Evolutionary conservation across 306 rosid species (phyloP).

Genomic region (Gastrolobium villosum): DNA sequence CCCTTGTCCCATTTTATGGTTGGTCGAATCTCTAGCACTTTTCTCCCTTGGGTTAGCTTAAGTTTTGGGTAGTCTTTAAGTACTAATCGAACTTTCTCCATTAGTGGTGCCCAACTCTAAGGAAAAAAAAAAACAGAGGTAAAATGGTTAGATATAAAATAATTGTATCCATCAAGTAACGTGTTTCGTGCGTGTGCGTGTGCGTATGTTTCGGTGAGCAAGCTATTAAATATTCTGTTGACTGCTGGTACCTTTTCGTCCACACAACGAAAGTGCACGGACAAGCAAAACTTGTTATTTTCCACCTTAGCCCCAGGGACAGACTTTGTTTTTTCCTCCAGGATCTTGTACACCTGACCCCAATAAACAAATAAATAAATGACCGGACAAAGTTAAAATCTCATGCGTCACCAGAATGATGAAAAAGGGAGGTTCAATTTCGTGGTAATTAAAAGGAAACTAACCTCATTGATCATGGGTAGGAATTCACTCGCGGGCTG

Average conservation of each 20-base stretch:
- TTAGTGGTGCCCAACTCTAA: conserved; percentile 81
- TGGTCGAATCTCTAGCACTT: conserved; percentile 92
- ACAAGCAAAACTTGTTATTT: conserved; percentile 85
- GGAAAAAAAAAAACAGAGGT: neutral
- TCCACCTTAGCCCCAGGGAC: conserved; percentile 87
- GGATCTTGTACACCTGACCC: conserved; percentile 69
- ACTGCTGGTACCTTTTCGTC: conserved; percentile 76
- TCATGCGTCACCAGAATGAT: neutral
- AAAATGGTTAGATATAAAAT: conserved; percentile 11
- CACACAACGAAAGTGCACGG: conserved; percentile 95
- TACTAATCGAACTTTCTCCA: conserved; percentile 74
- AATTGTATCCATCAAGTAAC: conserved; percentile 16
- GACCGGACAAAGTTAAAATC: conserved; percentile 23
- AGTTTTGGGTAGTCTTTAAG: conserved; percentile 75
- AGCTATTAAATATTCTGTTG: conserved; percentile 37
- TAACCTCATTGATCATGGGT: conserved; percentile 91
- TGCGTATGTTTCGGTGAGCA: neutral
- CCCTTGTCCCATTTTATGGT: conserved; percentile 98
- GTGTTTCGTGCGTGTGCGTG: neutral
- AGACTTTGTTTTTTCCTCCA: conserved; percentile 75
- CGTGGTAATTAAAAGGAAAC: conserved; percentile 28
- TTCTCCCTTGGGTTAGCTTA: conserved; percentile 76
- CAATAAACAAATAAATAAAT: neutral
- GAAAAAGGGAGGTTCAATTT: neutral
- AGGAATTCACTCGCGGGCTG: conserved; percentile 85